These are phyloP conservation scores for Viridothelium virens DNA, from an alignment of 495 filamentous ascomycete genomes.

Conservation along the genomic window DNA sequence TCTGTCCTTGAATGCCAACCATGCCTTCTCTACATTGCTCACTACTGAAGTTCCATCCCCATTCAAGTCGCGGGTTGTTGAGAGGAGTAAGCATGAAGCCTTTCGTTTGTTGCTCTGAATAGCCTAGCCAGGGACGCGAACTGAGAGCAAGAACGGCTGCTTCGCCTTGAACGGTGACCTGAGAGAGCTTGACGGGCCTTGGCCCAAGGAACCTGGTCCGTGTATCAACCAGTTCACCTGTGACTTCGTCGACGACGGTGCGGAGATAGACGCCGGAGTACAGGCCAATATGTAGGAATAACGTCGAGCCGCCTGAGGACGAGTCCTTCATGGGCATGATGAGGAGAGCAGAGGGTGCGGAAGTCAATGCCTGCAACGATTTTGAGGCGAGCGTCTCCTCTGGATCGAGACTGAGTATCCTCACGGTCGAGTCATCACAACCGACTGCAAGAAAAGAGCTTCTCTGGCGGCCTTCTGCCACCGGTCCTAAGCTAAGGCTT, in stretches of 20 bases:
- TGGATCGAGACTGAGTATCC: conserved; percentile 82
- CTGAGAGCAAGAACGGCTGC: conserved; percentile 85
- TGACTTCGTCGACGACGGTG: conserved; percentile 87
- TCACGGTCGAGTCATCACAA: conserved; percentile 91
- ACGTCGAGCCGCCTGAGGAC: conserved; percentile 64
- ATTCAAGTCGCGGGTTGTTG: conserved; percentile 79
- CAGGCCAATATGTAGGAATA: conserved; percentile 91
- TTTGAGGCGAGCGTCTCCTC: conserved; percentile 85
- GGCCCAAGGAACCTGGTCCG: conserved; percentile 89
- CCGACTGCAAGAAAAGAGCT: conserved; percentile 91
- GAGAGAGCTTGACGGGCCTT: conserved; percentile 39
- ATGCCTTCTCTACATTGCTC: conserved; percentile 89
- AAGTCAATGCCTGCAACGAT: conserved; percentile 85
- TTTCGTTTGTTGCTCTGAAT: conserved; percentile 73
- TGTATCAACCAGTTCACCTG: conserved; percentile 88
- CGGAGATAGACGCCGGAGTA: conserved; percentile 92
- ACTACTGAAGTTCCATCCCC: conserved; percentile 92
- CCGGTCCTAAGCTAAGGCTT: conserved; percentile 83
- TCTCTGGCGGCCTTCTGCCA: conserved; percentile 77
- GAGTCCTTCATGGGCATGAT: conserved; percentile 95
- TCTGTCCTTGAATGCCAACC: conserved; percentile 89
- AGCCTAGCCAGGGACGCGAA: conserved; percentile 87
- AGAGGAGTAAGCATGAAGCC: conserved; percentile 87
- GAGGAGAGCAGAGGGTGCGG: conserved; percentile 77
- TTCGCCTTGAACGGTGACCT: conserved; percentile 73